A percentile compares a stretch with the other conserved stretches of the same genome.
phyloP scores from a whole-genome alignment of 2,329 filamentous ascomycete species.

The Dothidotthia symphoricarpi region DNA sequence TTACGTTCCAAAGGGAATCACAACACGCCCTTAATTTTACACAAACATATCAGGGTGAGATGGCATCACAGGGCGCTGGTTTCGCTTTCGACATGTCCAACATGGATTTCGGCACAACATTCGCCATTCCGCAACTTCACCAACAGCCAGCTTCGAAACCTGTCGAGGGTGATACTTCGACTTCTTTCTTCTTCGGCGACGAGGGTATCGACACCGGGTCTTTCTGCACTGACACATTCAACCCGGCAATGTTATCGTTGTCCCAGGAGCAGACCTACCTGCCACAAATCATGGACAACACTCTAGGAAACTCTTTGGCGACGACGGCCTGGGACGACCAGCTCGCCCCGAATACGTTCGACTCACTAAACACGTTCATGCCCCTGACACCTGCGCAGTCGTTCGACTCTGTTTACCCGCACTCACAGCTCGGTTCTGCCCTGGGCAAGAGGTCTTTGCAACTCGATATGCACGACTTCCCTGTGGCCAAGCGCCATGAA shows the following conservation, averaged over 20 bases:
- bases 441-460: constrained; percentile 35
- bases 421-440: constrained; percentile 15
- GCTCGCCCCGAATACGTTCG: constrained; percentile 20
- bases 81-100: constrained; percentile 33
- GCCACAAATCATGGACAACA: constrained; percentile 36
- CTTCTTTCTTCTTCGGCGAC: constrained; percentile 32
- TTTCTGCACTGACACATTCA: constrained; percentile 17
- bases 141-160: constrained; percentile 28
- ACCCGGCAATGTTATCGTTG: constrained; percentile 20
- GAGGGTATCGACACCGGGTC: constrained; percentile 36
- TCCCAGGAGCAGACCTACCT: constrained; percentile 26
- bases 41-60: constrained; percentile 9
- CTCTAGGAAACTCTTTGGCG: constrained; percentile 22
- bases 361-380: constrained; percentile 20
- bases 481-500: constrained; percentile 36
- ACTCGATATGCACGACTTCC: constrained; percentile 32
- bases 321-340: constrained; percentile 26
- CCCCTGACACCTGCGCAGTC: constrained; percentile 28
- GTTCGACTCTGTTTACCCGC: constrained; percentile 21
- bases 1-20: too few species aligned
- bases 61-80: constrained; percentile 29
- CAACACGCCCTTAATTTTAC: background rate
- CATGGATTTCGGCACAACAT: constrained; percentile 33
- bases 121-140: constrained; percentile 22
- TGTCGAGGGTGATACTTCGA: constrained; percentile 32